These are phyloP conservation scores for Beta macrorhiza DNA, from an alignment of 179 eudicot genomes.

Conservation along the genomic window DNA sequence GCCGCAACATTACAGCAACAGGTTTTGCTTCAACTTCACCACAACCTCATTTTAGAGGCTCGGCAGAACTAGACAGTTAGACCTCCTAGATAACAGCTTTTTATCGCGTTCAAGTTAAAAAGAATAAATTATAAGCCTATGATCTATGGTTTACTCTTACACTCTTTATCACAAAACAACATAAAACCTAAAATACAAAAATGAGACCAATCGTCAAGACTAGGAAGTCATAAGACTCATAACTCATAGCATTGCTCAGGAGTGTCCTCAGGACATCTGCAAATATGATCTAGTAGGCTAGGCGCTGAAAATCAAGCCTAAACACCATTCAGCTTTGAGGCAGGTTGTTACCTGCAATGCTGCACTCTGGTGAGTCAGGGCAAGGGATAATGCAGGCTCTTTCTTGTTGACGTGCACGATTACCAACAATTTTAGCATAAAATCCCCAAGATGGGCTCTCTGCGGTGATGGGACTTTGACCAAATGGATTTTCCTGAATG, in stretches of 20 bases:
- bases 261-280: background rate
- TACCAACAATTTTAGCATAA: slow-evolving; percentile 38
- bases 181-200: slow-evolving; percentile 24
- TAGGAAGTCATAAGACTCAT: background rate
- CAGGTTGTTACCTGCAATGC: slow-evolving; percentile 6
- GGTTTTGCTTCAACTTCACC: slow-evolving; percentile 5
- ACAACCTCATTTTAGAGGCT: slow-evolving; percentile 19
- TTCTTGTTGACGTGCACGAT: slow-evolving; percentile 7
- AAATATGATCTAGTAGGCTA: background rate
- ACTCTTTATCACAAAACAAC: slow-evolving; percentile 14
- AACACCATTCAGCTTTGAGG: slow-evolving; percentile 2
- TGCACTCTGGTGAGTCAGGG: slow-evolving; percentile 10
- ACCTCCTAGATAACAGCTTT: slow-evolving; percentile 16
- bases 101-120: slow-evolving; percentile 12
- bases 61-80: background rate
- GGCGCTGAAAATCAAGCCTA: slow-evolving; percentile 2
- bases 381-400: background rate
- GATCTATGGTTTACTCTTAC: slow-evolving; percentile 20
- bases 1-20: background rate
- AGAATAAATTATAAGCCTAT: slow-evolving; percentile 27
- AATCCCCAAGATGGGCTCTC: slow-evolving; percentile 35
- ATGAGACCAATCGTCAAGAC: slow-evolving; percentile 9
- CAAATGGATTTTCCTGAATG: slow-evolving; percentile 67
- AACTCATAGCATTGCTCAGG: background rate
- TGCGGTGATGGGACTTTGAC: slow-evolving; percentile 64